A percentile compares a stretch with the other conserved stretches of the same genome.
These are phyloP conservation scores for Brettanomyces naardenensis DNA, from an alignment of 805 yeast species.

Conservation along the genomic window DNA sequence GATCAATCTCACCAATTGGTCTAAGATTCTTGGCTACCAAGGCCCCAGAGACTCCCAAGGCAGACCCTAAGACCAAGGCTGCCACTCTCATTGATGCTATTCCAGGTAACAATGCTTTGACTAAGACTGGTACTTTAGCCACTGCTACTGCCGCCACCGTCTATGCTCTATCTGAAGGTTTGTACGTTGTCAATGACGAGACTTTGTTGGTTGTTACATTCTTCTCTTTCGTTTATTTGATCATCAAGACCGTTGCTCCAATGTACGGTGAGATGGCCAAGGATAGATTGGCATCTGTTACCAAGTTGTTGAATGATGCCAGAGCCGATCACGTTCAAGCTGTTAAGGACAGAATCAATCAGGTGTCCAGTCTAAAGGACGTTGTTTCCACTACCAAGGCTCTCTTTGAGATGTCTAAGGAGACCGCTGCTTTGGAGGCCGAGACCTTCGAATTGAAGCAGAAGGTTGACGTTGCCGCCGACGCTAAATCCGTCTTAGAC, in stretches of 20 bases:
- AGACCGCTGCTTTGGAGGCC: conserved; percentile 94
- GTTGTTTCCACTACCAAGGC: conserved; percentile 88
- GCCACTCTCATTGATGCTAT: conserved; percentile 80
- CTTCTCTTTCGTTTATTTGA: conserved; percentile 63
- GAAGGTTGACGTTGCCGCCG: conserved; percentile 74
- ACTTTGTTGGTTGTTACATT: conserved; percentile 78
- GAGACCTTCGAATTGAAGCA: conserved; percentile 90
- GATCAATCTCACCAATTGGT: conserved; percentile 35
- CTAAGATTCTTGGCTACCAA: conserved; percentile 50
- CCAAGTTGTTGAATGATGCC: conserved; percentile 68
- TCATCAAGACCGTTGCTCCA: conserved; percentile 88
- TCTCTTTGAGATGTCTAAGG: conserved; percentile 89
- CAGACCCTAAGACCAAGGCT: conserved; percentile 89
- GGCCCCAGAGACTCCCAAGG: conserved; percentile 24
- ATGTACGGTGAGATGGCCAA: conserved; percentile 90
- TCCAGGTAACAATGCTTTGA: conserved; percentile 81
- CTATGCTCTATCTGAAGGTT: conserved; percentile 89
- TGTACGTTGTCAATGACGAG: conserved; percentile 92
- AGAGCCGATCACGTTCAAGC: conserved; percentile 88
- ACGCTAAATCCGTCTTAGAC: conserved; percentile 93
- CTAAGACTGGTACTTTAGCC: conserved; percentile 94
- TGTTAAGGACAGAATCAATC: conserved; percentile 83
- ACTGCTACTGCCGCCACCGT: conserved; percentile 91
- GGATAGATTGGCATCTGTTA: conserved; percentile 54
- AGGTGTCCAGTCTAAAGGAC: conserved; percentile 83